These are phyloP conservation scores for Mesembryanthemum crystallinum DNA, from an alignment of 148 eudicot species.

Conservation along the genomic window DNA sequence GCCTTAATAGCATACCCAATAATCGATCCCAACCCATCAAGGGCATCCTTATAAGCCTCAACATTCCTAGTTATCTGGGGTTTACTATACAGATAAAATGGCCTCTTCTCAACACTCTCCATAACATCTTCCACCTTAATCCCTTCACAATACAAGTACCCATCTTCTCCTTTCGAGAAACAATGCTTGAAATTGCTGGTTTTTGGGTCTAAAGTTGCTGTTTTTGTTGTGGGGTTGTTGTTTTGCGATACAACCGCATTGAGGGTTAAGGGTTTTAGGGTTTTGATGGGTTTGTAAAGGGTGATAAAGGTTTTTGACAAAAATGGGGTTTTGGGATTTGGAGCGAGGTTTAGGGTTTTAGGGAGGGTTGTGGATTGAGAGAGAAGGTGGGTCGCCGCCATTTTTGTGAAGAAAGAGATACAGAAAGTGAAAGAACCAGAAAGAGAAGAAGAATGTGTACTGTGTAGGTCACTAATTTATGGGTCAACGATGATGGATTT, in stretches of 20 bases:
- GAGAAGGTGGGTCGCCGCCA: constrained; percentile 58
- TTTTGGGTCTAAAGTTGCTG: constrained; percentile 30
- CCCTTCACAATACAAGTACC: constrained; percentile 83
- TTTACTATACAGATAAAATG: constrained; percentile 87
- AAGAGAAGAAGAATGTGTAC: no score
- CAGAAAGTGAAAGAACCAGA: neutral
- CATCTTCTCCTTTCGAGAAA: constrained; percentile 67
- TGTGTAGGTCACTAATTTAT: neutral
- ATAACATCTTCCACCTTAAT: constrained; percentile 69
- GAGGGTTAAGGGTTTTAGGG: constrained; percentile 24
- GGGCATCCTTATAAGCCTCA: constrained; percentile 78
- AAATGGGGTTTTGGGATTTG: constrained; percentile 27
- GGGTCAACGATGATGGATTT: neutral
- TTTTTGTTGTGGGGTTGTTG: constrained; percentile 19
- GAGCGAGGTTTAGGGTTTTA: constrained; percentile 28
- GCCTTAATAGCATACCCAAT: constrained; percentile 97
- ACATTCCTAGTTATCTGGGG: constrained; percentile 81
- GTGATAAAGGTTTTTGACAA: constrained; percentile 22
- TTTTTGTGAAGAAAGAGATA: constrained; percentile 26
- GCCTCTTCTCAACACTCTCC: constrained; percentile 77
- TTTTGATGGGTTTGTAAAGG: constrained; percentile 17
- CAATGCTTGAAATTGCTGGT: constrained; percentile 41
- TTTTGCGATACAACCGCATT: constrained; percentile 46
- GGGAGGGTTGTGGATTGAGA: constrained; percentile 35
- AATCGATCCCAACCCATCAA: constrained; percentile 70